phyloP scores from a whole-genome alignment of 805 yeast genomes.

The Candida vartiovaarae region DNA sequence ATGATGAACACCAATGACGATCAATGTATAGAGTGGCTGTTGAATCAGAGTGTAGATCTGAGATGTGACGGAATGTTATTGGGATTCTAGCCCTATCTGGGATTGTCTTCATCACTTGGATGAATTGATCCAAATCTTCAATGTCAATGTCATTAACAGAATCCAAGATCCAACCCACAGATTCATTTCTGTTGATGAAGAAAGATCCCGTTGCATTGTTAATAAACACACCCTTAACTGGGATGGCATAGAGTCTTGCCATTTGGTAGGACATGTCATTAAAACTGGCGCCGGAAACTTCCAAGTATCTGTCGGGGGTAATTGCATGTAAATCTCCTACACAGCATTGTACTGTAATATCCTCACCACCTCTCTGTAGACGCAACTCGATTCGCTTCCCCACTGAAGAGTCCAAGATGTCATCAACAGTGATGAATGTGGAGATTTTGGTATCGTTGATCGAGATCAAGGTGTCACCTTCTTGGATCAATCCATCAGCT shows the following conservation, averaged over 20 bases:
- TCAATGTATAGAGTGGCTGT: slow-evolving; percentile 66
- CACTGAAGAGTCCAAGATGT: slow-evolving; percentile 65
- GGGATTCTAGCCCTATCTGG: slow-evolving; percentile 74
- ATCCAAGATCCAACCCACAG: slow-evolving; percentile 76
- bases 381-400: slow-evolving; percentile 49
- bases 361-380: slow-evolving; percentile 70
- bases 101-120: slow-evolving; percentile 67
- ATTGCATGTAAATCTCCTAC: slow-evolving; percentile 76
- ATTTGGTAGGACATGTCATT: slow-evolving; percentile 83
- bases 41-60: slow-evolving; percentile 71
- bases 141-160: slow-evolving; percentile 69
- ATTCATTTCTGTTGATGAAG: slow-evolving; percentile 47
- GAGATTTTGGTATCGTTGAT: slow-evolving; percentile 59
- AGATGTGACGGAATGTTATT: slow-evolving; percentile 64
- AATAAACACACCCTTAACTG: slow-evolving; percentile 78
- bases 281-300: slow-evolving; percentile 82
- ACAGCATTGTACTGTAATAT: slow-evolving; percentile 38
- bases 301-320: slow-evolving; percentile 75
- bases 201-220: slow-evolving; percentile 77
- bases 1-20: slow-evolving; percentile 76
- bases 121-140: slow-evolving; percentile 66
- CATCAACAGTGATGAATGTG: slow-evolving; percentile 76
- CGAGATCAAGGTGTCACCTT: slow-evolving; percentile 79
- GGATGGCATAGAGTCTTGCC: slow-evolving; percentile 78
- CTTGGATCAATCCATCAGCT: slow-evolving; percentile 62